Conservation (phyloP, 257 asterid species). For the Gentiana dahurica region DNA sequence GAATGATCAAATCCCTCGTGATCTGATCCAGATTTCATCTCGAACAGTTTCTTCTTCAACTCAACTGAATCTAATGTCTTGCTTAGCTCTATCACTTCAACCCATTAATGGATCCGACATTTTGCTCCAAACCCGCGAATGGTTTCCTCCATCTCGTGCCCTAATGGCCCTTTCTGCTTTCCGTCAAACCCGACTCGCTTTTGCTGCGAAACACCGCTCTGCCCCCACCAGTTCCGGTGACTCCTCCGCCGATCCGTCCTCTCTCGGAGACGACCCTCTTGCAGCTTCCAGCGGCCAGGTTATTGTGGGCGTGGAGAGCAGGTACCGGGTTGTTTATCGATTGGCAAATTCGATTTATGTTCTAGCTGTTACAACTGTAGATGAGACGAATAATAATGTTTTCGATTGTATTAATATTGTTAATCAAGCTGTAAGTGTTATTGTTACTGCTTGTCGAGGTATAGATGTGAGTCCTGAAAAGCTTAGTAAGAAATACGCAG, state of each 20-base stretch:
- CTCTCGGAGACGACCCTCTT: constrained; percentile 88
- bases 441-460: constrained; percentile 91
- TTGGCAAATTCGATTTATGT: constrained; percentile 87
- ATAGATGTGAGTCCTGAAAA: constrained; percentile 95
- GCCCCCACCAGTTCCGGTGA: constrained; percentile 35
- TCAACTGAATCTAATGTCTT: constrained; percentile 38
- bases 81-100: constrained; percentile 84
- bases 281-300: constrained; percentile 95
- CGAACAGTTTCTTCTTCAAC: neutral
- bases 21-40: too few relatives aligned
- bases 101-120: constrained; percentile 83
- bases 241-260: constrained; percentile 21
- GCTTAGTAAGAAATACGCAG: constrained; percentile 80
- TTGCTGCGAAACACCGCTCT: constrained; percentile 44
- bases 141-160: constrained; percentile 96
- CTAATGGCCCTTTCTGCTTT: constrained; percentile 87
- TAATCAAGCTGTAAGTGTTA: constrained; percentile 83
- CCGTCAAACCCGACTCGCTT: constrained; percentile 71
- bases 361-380: constrained; percentile 73
- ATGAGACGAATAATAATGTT: constrained; percentile 68
- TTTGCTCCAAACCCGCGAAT: constrained; percentile 93
- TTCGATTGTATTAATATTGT: constrained; percentile 84
- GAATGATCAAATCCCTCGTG: too few relatives aligned
- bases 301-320: constrained; percentile 79
- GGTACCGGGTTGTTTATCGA: constrained; percentile 82